Percentiles rank a stretch among this genome's conserved stretches.
phyloP scores from a whole-genome alignment of 2,329 filamentous ascomycete genomes.

The Ceratocystis ficicola region DNA sequence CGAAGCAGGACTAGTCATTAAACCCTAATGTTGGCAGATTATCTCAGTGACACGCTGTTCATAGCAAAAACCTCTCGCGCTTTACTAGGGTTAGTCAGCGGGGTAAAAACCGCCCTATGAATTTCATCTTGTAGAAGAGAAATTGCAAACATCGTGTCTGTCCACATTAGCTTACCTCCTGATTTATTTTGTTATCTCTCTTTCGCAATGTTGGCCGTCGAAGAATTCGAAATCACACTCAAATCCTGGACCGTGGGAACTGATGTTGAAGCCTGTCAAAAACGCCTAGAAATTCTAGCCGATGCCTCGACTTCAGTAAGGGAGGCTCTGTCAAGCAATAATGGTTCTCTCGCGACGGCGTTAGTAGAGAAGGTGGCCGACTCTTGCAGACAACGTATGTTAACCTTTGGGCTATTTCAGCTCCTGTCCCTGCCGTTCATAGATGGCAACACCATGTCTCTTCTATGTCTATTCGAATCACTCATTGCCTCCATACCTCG shows the following conservation, averaged over 20 bases:
- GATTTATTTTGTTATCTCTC: not conserved
- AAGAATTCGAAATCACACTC: slow-evolving; percentile 8
- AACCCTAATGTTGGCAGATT: not conserved
- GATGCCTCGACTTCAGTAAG: slow-evolving; percentile 6
- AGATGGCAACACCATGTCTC: not conserved
- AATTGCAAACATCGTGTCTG: not conserved
- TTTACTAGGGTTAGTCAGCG: not conserved
- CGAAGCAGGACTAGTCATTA: not conserved
- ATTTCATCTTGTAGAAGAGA: not conserved
- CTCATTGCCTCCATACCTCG: not conserved
- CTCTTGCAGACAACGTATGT: slow-evolving; percentile 21
- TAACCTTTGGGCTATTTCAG: not conserved
- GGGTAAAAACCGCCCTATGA: not conserved
- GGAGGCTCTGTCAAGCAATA: slow-evolving; percentile 1
- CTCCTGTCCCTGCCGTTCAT: not conserved
- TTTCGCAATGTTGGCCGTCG: slow-evolving; percentile 7
- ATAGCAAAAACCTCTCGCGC: not conserved
- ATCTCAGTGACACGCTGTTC: slow-evolving; percentile 3
- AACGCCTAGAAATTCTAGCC: slow-evolving; percentile 14
- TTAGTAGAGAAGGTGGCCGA: slow-evolving; percentile 18
- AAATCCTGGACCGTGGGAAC: slow-evolving; percentile 17
- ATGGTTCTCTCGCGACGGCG: slow-evolving; percentile 4
- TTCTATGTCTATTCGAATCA: not conserved
- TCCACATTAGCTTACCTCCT: not conserved
- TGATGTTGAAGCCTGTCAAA: slow-evolving; percentile 12